Evolutionary conservation across 2,329 filamentous ascomycete species (phyloP), one percentile per base, ranked within the genome.

Genomic region (Trichoderma afroharzianum): DNA sequence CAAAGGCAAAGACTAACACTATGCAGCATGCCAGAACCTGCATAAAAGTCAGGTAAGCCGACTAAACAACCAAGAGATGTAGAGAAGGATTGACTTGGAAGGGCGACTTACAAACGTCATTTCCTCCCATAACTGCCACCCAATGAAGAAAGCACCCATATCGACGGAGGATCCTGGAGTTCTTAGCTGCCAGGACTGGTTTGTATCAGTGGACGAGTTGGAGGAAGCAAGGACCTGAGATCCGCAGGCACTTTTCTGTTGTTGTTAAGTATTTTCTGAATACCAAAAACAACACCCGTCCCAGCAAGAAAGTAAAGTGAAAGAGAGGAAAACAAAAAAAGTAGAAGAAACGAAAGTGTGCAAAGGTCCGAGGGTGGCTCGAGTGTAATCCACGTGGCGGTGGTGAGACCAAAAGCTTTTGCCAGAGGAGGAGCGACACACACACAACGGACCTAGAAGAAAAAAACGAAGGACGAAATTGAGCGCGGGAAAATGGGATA

Each of bases 121-220:
- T 84, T 97, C 90, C 85, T 96, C 89, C 94, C 94, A 97, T 77
- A 96, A 83, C 76, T 88, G 84, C 94, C 94, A 97, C 63, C 83
- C 85, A 55, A 84, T 77, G 81, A 92, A 93, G 81, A 94, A 93
- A 50, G 77, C 79, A 64, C 74, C 77, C 77, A 81, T 82, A 63
- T 74, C 68, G 73, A 55, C 36, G 14, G 36, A 36, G 15, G 6
- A 11, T 12, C 9, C 15, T 47, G 58, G 14, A 39, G 30, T 3
- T 21, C 28, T 39, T 12, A n/a, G 26, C 58, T 11, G 12, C 26
- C 15, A 36, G 7, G 18, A 57, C 21, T 43, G 18, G 14, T 21
- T 18, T 30, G 24, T 30, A 33, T 58, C 28, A 50, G 39, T 28
- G 28, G 28, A 6, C 39, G 28, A 36, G 12, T 26, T 36, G 8